These are phyloP conservation scores for Paracorniculantispora psalliotae DNA, from an alignment of 2,329 filamentous ascomycete species.

Conservation along the genomic window DNA sequence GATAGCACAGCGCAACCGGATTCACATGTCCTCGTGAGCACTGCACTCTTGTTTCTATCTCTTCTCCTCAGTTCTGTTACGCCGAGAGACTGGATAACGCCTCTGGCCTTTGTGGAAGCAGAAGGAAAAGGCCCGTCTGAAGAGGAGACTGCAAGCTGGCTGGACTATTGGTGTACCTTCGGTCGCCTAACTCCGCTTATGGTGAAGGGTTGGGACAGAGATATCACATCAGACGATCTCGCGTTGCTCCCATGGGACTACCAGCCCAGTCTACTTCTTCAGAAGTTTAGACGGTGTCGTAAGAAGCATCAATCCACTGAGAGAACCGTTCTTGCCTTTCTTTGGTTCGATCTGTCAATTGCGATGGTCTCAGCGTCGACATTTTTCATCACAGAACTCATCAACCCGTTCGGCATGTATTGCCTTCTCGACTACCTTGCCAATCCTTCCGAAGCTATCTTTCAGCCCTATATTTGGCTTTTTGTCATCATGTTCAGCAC, in stretches of 20 bases:
- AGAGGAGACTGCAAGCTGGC: constrained; percentile 42
- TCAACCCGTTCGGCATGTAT: constrained; percentile 42
- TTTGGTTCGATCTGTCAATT: constrained; percentile 18
- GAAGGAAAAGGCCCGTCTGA: constrained; percentile 27
- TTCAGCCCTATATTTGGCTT: constrained; percentile 41
- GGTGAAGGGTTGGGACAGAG: constrained; percentile 30
- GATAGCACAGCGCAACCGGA: not conserved
- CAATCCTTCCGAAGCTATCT: constrained; percentile 28
- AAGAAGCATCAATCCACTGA: constrained; percentile 20
- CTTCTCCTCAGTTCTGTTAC: not conserved
- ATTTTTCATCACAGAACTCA: constrained; percentile 33
- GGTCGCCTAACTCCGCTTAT: constrained; percentile 39
- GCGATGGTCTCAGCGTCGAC: constrained; percentile 31
- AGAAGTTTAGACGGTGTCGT: constrained; percentile 24
- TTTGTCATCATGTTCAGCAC: constrained; percentile 39
- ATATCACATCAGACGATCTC: constrained; percentile 22
- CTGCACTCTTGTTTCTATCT: not conserved
- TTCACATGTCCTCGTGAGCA: not conserved
- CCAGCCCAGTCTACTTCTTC: constrained; percentile 22
- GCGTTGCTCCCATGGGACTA: not conserved
- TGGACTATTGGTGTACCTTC: constrained; percentile 37
- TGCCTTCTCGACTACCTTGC: constrained; percentile 22
- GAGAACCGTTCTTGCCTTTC: not conserved
- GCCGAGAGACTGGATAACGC: not conserved
- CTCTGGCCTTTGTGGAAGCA: not conserved